Evolutionary conservation across 2,329 filamentous ascomycete genomes (phyloP).

Genomic region (Macrophomina phaseolina): DNA sequence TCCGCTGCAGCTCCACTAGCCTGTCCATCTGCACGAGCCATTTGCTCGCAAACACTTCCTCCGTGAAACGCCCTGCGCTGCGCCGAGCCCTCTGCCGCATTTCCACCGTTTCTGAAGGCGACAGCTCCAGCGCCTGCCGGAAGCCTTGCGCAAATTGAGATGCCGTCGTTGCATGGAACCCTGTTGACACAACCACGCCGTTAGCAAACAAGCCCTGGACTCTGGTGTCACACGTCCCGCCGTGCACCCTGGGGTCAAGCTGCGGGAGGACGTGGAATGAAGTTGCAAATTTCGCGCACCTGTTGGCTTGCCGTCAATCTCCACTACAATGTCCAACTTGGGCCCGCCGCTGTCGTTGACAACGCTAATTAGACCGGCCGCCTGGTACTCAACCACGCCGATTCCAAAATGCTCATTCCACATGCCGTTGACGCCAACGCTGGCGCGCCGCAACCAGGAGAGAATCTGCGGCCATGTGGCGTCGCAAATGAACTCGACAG

Average conservation of each 20-base stretch:
- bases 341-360: conserved; percentile 94
- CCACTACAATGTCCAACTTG: conserved; percentile 88
- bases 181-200: conserved; percentile 47
- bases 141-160: conserved; percentile 83
- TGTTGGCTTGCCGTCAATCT: conserved; percentile 77
- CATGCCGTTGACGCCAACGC: conserved; percentile 95
- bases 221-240: background rate
- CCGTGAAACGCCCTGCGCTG: conserved; percentile 84
- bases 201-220: conserved; percentile 12
- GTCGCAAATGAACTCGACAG: conserved; percentile 87
- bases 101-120: conserved; percentile 67
- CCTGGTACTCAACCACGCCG: conserved; percentile 97
- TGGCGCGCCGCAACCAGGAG: conserved; percentile 75
- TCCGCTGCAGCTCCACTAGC: conserved; percentile 61
- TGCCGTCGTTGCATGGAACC: conserved; percentile 82
- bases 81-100: conserved; percentile 77
- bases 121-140: conserved; percentile 73
- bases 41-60: conserved; percentile 79
- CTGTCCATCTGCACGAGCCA: conserved; percentile 79
- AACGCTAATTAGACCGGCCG: conserved; percentile 88
- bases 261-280: background rate
- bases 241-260: background rate
- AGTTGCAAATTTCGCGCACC: conserved; percentile 56
- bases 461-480: conserved; percentile 88
- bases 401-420: conserved; percentile 99